Percentiles rank a stretch among this genome's conserved stretches.
Evolutionary conservation across 2,329 filamentous ascomycete species (phyloP).

Genomic region (Calonectria pseudoturangicola): DNA sequence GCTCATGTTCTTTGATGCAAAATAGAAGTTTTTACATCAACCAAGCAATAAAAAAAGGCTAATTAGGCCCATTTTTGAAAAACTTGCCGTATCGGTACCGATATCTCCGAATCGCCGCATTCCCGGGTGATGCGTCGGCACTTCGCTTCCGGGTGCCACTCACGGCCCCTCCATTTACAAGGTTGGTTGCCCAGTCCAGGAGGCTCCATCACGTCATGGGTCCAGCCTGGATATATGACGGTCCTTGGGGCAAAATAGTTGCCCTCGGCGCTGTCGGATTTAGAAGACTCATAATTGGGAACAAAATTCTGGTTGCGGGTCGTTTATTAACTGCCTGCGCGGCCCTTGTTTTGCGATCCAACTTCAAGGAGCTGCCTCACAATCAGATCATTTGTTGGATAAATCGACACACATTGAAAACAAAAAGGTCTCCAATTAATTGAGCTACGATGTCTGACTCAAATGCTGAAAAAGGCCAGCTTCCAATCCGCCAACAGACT

Average conservation of each 20-base stretch:
- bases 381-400: neutral
- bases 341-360: neutral
- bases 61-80: neutral
- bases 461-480: constrained; percentile 12
- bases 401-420: neutral
- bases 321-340: constrained; percentile 5
- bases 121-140: neutral
- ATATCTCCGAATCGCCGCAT: constrained; percentile 28
- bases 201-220: constrained; percentile 31
- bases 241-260: neutral
- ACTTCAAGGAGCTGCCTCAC: constrained; percentile 8
- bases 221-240: constrained; percentile 6
- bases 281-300: neutral
- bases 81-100: constrained; percentile 29
- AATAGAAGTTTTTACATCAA: neutral
- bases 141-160: constrained; percentile 18
- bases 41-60: too few species aligned
- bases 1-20: neutral
- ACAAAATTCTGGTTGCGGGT: neutral
- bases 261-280: constrained; percentile 34
- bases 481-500: neutral
- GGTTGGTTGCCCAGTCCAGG: constrained; percentile 16
- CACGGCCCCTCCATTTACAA: constrained; percentile 18
- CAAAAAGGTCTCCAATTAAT: constrained; percentile 2
- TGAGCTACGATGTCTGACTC: constrained; percentile 7